phyloP scores from a whole-genome alignment of 1,139 yeast genomes.

The Sugiyamaella novakii region DNA sequence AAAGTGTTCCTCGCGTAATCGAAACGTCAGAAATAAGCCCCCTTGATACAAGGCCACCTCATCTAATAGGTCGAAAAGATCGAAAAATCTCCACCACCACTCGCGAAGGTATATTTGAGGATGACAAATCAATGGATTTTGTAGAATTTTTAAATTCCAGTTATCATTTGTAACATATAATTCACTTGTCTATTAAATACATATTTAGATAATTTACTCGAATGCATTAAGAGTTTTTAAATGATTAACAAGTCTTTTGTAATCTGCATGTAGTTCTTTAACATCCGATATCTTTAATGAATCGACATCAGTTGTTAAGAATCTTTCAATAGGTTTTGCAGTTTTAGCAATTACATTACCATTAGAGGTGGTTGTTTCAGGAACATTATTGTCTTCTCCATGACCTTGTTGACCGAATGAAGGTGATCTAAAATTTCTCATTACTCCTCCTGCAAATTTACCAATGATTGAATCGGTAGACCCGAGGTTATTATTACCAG shows the following conservation, averaged over 20 bases:
- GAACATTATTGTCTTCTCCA: conserved; percentile 1
- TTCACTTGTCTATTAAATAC: conserved; percentile 3
- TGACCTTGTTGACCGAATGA: conserved; percentile 21
- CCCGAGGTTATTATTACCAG: conserved; percentile 10
- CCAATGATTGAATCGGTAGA: conserved; percentile 25
- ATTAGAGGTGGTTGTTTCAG: conserved; percentile 16
- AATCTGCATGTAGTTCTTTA: conserved; percentile 42
- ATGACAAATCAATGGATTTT: conserved; percentile 5
- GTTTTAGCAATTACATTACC: conserved; percentile 18
- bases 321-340: conserved; percentile 33
- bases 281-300: conserved; percentile 42
- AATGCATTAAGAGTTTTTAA: conserved; percentile 37
- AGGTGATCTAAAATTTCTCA: conserved; percentile 28
- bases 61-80: neutral
- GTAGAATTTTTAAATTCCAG: conserved; percentile 8
- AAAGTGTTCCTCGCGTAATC: neutral
- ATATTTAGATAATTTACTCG: conserved; percentile 26
- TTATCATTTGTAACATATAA: neutral
- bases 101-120: too few relatives aligned
- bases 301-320: conserved; percentile 35
- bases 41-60: neutral
- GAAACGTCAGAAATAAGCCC: neutral
- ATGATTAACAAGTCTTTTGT: conserved; percentile 40
- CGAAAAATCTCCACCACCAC: too few relatives aligned
- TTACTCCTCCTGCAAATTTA: conserved; percentile 29